Evolutionary conservation across 208 protist genomes (phyloP), one percentile per base, ranked within the genome.

Genomic region (Phytomonas francai): DNA sequence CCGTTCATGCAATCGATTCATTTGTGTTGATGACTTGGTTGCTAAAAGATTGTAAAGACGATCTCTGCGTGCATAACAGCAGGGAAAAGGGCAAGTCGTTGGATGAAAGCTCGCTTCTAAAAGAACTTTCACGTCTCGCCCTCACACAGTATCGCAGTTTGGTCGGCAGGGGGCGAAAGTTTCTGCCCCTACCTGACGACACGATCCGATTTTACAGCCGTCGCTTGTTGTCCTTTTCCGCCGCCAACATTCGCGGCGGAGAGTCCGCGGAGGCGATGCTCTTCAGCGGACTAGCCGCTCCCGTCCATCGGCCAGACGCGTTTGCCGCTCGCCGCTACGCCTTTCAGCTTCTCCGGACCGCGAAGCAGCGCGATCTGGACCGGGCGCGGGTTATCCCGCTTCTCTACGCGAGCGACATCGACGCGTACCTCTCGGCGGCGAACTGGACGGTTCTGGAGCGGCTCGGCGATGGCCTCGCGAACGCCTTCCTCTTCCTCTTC

Each of bases 401-500:
- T n/a, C 81, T 95, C 9, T 78, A 84, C 62, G 70, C 78, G 12
- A 77, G 83, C 32, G 89, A 95, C 63, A 36, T 81, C 19, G 73
- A 91, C 63, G 67, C 77, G 31, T 90, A 91, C 71, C 22, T 86
- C 28, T 70, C 76, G 45, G 57, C 33, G 33, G 59, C 57, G 5
- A 65, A 73, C 19, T 82, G 71, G 78, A 83, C 85, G 19, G 59
- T 19, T 27, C 11, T 81, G 16, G 69, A 70, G 54, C 72, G 72
- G 2, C 16, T 82, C 0, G 42, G 73, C 16, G 65, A 72, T 28
- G 30, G 39, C 19, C 22, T 83, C 2, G 68, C 70, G 62, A 80
- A 90, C 39, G 60, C 67, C 0, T 25, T 93, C 61, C 67, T 79
- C 7, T 89, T 77, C 70, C 79, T 81, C 29, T 92, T 93, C 70